Conservation (phyloP, 768 basidiomycete genomes). For the Calocybe gangraenosa region DNA sequence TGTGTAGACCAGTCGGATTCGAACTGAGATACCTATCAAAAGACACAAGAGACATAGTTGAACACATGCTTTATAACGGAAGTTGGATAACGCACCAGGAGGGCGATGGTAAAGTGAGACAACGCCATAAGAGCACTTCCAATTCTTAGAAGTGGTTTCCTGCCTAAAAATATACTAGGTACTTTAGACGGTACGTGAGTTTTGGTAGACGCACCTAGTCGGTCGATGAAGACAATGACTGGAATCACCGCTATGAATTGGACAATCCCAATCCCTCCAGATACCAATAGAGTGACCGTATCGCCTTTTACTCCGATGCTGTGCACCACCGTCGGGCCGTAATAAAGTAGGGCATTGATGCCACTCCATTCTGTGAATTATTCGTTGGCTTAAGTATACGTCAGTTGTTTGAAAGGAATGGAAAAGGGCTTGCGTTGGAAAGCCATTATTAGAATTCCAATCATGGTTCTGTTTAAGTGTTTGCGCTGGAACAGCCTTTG, state of each 20-base stretch:
- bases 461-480: slow-evolving; percentile 58
- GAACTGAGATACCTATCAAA: slow-evolving; percentile 40
- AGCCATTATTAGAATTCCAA: slow-evolving; percentile 74
- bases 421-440: slow-evolving; percentile 63
- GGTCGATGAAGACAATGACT: slow-evolving; percentile 67
- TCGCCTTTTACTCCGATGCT: slow-evolving; percentile 62
- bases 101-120: slow-evolving; percentile 62
- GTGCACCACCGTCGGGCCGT: slow-evolving; percentile 68
- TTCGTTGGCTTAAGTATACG: too few species aligned
- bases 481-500: slow-evolving; percentile 46
- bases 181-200: neutral
- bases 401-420: neutral
- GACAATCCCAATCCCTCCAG: slow-evolving; percentile 76
- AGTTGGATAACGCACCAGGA: slow-evolving; percentile 41
- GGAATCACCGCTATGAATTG: slow-evolving; percentile 77
- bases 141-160: slow-evolving; percentile 60
- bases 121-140: slow-evolving; percentile 63
- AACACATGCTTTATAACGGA: too few species aligned
- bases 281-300: slow-evolving; percentile 56
- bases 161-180: slow-evolving; percentile 32
- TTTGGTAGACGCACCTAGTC: slow-evolving; percentile 37
- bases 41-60: slow-evolving; percentile 1
- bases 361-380: slow-evolving; percentile 73
- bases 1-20: slow-evolving; percentile 57
- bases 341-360: slow-evolving; percentile 81